These are phyloP conservation scores for Lactarius trivialis DNA, from an alignment of 768 basidiomycete genomes.

Conservation along the genomic window DNA sequence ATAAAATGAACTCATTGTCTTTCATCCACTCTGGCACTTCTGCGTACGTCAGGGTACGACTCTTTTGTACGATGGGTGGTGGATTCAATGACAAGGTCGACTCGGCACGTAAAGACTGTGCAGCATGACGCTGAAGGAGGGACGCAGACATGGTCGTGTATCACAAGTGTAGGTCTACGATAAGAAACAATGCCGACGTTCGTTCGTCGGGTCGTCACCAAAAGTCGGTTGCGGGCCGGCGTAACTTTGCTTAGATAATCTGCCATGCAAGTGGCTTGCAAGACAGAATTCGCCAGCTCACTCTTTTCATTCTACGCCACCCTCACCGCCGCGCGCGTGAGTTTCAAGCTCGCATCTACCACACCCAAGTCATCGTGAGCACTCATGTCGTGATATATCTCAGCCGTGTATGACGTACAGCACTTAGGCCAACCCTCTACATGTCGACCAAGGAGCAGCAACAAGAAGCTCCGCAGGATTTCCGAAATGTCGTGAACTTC, in stretches of 20 bases:
- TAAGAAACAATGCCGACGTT: no score
- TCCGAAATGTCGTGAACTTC: conserved; percentile 80
- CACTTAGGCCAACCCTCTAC: background rate
- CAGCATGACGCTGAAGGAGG: conserved; percentile 4
- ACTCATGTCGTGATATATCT: background rate
- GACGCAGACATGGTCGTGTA: background rate
- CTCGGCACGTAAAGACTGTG: conserved; percentile 1
- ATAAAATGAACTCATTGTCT: conserved; percentile 67
- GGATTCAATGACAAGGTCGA: background rate
- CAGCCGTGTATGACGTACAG: background rate
- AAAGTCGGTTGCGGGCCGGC: background rate
- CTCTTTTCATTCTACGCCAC: background rate
- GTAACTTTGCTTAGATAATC: conserved; percentile 6
- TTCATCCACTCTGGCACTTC: conserved; percentile 64
- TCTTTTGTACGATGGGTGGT: background rate
- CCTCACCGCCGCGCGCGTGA: conserved; percentile 14
- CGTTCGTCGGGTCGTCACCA: no score
- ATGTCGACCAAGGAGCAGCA: conserved; percentile 60
- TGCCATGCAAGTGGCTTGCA: background rate
- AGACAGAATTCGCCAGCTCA: conserved; percentile 6
- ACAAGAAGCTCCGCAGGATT: conserved; percentile 68
- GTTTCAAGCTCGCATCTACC: background rate
- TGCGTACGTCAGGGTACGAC: conserved; percentile 41
- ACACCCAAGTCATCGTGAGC: conserved; percentile 8
- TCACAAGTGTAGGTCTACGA: background rate